Base-by-base conservation (phyloP, 2,329 filamentous ascomycete species). In the Plectosphaerella plurivora region DNA sequence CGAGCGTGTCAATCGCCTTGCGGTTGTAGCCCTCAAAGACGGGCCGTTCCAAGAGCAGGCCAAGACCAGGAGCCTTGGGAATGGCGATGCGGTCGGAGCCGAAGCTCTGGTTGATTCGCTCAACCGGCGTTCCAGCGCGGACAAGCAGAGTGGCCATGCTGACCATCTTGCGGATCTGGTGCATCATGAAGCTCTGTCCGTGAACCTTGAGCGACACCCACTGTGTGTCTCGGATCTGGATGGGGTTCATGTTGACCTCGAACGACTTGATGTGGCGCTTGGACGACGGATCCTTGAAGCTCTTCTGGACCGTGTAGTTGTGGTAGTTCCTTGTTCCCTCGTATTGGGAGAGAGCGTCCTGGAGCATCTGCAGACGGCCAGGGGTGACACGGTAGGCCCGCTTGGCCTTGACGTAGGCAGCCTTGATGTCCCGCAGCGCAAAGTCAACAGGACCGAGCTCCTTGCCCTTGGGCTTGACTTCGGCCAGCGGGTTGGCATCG, bases 111-210 rank as follows among this genome's bases (percentile, higher is more conserved):
- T 73, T 68, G 60, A 99, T 89, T 25, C 88, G 82, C 11, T 81
- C 73, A 4, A 85, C 76, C 4, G 88, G 78, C n/a, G 86, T 86
- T 49, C 91, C 94, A 67, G 89, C 95, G 37, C 94, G 86, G 7
- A 95, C 87, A 6, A 93, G 77, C 55, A 99, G 77, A 35, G 90
- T 84, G 9, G 85, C 90, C 87, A 99, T 91, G 52, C 89, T 91
- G 15, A 99, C 90, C 94, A 99, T 97, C 73, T 97, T 99, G 64
- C 94, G 87, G 70, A 99, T 99, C 74, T 99, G 94, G 71, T 99
- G 94, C 94, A 99, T 99, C 94, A 99, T 99, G 79, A 99, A 99
- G 65, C 88, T 93, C 71, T 99, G 94, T 0, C 94, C 94, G 70
- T 99, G 94, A 22, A 99, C 92, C 68, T 96, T 96, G 59, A 97